These are phyloP conservation scores for Lipomyces japonicus DNA, from an alignment of 805 yeast species.

Conservation along the genomic window DNA sequence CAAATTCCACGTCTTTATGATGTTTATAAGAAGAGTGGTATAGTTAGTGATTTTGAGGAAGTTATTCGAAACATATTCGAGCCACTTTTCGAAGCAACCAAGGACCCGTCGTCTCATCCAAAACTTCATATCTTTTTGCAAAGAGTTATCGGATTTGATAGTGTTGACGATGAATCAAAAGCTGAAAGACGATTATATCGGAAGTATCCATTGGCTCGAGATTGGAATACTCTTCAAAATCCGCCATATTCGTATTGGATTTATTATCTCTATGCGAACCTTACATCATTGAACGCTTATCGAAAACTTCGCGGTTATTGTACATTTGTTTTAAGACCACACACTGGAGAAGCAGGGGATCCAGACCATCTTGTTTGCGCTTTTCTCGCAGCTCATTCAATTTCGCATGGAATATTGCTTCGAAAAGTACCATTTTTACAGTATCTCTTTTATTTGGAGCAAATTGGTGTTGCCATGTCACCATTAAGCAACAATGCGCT, in stretches of 20 bases:
- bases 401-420: slow-evolving; percentile 89
- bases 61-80: slow-evolving; percentile 72
- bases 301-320: slow-evolving; percentile 71
- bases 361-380: slow-evolving; percentile 94
- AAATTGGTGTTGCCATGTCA: slow-evolving; percentile 97
- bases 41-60: slow-evolving; percentile 69
- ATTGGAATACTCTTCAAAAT: slow-evolving; percentile 73
- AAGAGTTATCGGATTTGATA: slow-evolving; percentile 95
- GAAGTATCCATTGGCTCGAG: slow-evolving; percentile 78
- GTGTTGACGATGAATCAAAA: slow-evolving; percentile 97
- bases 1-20: slow-evolving; percentile 94
- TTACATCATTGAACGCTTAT: slow-evolving; percentile 82
- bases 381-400: slow-evolving; percentile 82
- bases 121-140: slow-evolving; percentile 82
- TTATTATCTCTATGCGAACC: slow-evolving; percentile 81
- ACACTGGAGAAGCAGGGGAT: slow-evolving; percentile 99
- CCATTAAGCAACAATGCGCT: slow-evolving; percentile 95
- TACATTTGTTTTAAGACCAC: slow-evolving; percentile 94
- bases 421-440: slow-evolving; percentile 95
- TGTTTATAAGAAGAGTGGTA: slow-evolving; percentile 71
- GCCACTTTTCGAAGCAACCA: slow-evolving; percentile 87
- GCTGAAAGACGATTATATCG: slow-evolving; percentile 76
- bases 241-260: slow-evolving; percentile 98
- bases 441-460: slow-evolving; percentile 87
- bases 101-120: slow-evolving; percentile 83